Evolutionary conservation across 495 filamentous ascomycete species (phyloP), one percentile per base, ranked within the genome.

Genomic region (Aspergillus sclerotioniger): DNA sequence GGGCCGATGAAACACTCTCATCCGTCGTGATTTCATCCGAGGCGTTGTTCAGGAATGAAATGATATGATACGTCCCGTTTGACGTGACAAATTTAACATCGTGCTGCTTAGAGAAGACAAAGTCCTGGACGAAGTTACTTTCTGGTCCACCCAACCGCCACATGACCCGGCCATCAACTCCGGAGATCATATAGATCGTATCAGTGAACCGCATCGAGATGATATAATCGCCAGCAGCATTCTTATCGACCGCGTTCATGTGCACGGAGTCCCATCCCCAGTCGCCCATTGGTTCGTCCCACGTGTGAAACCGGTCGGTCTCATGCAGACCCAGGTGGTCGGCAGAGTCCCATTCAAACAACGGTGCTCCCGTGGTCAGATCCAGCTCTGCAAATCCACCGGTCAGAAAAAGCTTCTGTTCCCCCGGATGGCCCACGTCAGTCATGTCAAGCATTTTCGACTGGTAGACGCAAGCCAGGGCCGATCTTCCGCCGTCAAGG

Each of bases 201-300:
- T 78, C 77, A 20, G 77, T 78, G 61, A 84, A 78, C 3, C 82
- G 80, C 25, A 77, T 73, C 0, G 83, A 86, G 39, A 87, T 75
- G 20, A 86, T 56, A 57, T 84, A 87, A 62, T 84, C 76, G 8
- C 83, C 82, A 1, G 72, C 66, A 6, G 56, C 57, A 60, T 82
- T 77, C 66, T 82, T 82, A 64, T 85, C 83, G 44, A 84, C 73
- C n/a, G 79, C 77, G 66, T 85, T 85, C 62, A 84, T 77, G 60
- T 85, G 82, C 67, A 85, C 81, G 64, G 82, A 85, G 60, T 87
- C 82, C 79, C 79, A 50, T 32, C 25, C 47, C 17, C 15, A 33
- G 1, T 41, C 37, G 37, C 25, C 25, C 47, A 25, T 50, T 31
- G 47, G 25, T 32, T n/a, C 13, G 3, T n/a, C 47, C 47, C 25